phyloP scores from a whole-genome alignment of 2,329 filamentous ascomycete species.

The Venturia effusa region DNA sequence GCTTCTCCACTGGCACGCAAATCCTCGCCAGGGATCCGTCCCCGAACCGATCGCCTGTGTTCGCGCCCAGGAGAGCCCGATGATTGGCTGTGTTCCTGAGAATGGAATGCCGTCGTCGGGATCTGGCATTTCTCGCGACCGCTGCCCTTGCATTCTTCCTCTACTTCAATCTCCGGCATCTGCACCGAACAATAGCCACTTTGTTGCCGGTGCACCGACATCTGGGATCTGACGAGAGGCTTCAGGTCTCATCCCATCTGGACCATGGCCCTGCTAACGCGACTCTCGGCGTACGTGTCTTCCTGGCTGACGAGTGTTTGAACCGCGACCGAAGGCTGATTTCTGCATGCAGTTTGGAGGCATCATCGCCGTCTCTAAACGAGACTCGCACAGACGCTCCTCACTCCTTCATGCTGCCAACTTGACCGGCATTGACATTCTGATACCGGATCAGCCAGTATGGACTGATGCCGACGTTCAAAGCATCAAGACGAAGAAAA shows the following conservation, averaged over 20 bases:
- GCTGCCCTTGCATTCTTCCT: conserved; percentile 10
- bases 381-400: conserved; percentile 23
- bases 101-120: conserved; percentile 3
- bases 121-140: conserved; percentile 8
- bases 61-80: neutral
- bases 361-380: conserved; percentile 27
- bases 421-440: conserved; percentile 27
- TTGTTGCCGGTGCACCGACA: neutral
- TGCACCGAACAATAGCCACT: neutral
- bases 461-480: conserved; percentile 27
- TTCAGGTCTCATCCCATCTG: neutral
- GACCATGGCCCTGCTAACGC: conserved; percentile 15
- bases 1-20: neutral
- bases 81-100: neutral
- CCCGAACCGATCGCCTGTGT: neutral
- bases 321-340: neutral
- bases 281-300: conserved; percentile 14
- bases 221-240: neutral
- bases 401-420: conserved; percentile 27
- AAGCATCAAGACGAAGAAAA: conserved; percentile 18
- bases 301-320: neutral
- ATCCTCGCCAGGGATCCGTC: neutral
- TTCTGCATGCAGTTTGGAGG: conserved; percentile 24
- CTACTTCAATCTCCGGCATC: conserved; percentile 7
- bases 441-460: conserved; percentile 26